Evolutionary conservation across 1,284 basidiomycete genomes (phyloP), one percentile per base, ranked within the genome.

Genomic region (Irpex lacteus): DNA sequence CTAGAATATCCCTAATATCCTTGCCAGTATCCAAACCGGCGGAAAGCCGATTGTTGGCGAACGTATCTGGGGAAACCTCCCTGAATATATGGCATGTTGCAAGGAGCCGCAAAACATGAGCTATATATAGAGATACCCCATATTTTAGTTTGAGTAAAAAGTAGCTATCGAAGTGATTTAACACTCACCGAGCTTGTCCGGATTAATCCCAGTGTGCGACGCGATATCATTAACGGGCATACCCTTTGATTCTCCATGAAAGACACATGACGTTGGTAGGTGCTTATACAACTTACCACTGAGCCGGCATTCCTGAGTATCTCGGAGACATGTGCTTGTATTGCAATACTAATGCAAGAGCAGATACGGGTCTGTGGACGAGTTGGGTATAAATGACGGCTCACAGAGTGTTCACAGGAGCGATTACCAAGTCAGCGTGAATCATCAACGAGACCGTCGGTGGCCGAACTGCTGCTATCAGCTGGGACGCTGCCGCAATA

Each of bases 31-130:
- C 71, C 15, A 76, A 65, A 3, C 66, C 59, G 9, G 70, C 66
- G 2, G 74, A 71, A 13, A 70, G 55, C 13, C 71, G 68, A 63
- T 71, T 75, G 62, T 71, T 69, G 4, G 68, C 64, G 52, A 74
- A 75, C 0, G 67, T 63, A 54, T 73, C 69, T n/a, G 70, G 70
- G 2, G 60, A 50, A 18, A 70, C 63, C 57, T 76, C 75, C 8
- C 50, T 52, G 66, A 76, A 76, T 54, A 73, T 64, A 60, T 72
- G 68, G 32, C 68, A 55, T 3, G 70, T 68, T 5, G 71, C 68
- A 0, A 73, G 66, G 11, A 70, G 59, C 2, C 73, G 68, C n/a
- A 74, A 63, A 19, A 65, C 40, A 44, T 44, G 40, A 15, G 40
- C 40, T 44, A 8, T 15, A 15, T 4, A 15, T 2, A 3, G 5